These are phyloP conservation scores for Xylariaceae sp. DNA, from an alignment of 2,329 filamentous ascomycete species.

Conservation along the genomic window DNA sequence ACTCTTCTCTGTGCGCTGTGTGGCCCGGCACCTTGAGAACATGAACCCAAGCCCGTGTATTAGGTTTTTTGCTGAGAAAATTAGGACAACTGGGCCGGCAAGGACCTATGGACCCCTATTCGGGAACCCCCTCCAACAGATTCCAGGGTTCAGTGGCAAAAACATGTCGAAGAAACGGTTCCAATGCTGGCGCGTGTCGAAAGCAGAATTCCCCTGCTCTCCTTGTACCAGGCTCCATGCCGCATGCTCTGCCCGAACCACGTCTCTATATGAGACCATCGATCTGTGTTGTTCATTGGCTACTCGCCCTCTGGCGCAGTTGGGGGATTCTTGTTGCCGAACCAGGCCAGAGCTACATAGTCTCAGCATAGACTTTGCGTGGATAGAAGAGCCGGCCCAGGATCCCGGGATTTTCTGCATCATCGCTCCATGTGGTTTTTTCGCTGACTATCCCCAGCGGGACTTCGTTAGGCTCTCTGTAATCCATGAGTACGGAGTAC, in stretches of 20 bases:
- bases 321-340: not conserved
- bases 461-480: no score
- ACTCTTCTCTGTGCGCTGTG: no score
- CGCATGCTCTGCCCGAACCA: constrained; percentile 8
- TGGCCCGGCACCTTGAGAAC: no score
- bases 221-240: constrained; percentile 25
- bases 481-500: constrained; percentile 10
- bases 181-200: constrained; percentile 20
- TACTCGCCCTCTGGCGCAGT: constrained; percentile 11
- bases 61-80: constrained; percentile 16
- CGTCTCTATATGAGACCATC: no score
- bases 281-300: constrained; percentile 22
- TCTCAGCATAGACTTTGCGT: no score
- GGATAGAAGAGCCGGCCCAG: not conserved
- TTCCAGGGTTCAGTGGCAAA: constrained; percentile 32
- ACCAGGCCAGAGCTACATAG: no score
- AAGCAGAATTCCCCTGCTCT: constrained; percentile 26
- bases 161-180: constrained; percentile 8
- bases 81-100: not conserved
- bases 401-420: constrained; percentile 20
- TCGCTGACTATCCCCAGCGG: constrained; percentile 17
- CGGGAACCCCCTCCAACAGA: constrained; percentile 25
- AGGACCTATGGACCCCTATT: constrained; percentile 19
- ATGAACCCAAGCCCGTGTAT: not conserved
- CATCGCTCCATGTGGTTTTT: constrained; percentile 18